These are phyloP conservation scores for Calocera viscosa DNA, from an alignment of 768 basidiomycete species.

Conservation along the genomic window DNA sequence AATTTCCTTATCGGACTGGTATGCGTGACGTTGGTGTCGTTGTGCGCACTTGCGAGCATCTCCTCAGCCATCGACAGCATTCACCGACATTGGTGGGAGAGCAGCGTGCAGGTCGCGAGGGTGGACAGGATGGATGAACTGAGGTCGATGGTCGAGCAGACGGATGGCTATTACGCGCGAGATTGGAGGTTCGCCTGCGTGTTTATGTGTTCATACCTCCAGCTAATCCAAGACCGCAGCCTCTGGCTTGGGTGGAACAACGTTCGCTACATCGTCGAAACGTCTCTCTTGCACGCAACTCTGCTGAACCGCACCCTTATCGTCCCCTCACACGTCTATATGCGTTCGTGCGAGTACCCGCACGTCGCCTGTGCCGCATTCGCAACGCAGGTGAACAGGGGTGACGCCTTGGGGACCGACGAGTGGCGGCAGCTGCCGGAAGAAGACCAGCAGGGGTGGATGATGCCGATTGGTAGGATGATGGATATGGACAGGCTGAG, in stretches of 20 bases:
- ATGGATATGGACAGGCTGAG: slow-evolving; percentile 14
- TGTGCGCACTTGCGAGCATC: background rate
- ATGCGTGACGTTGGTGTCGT: background rate
- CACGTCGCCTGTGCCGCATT: slow-evolving; percentile 14
- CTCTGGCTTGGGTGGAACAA: slow-evolving; percentile 40
- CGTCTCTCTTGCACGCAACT: slow-evolving; percentile 32
- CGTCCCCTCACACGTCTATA: slow-evolving; percentile 37
- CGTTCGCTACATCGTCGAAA: slow-evolving; percentile 40
- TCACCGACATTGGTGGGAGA: background rate
- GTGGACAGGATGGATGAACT: slow-evolving; percentile 26
- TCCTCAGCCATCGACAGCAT: background rate
- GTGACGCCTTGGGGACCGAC: slow-evolving; percentile 13
- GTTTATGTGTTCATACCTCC: background rate
- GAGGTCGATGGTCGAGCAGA: slow-evolving; percentile 26
- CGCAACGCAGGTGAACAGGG: slow-evolving; percentile 17
- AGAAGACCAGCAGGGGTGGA: slow-evolving; percentile 13
- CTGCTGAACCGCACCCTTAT: slow-evolving; percentile 35
- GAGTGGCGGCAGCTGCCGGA: slow-evolving; percentile 12
- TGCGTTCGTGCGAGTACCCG: slow-evolving; percentile 33
- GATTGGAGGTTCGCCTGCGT: slow-evolving; percentile 24
- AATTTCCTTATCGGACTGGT: background rate
- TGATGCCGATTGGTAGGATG: slow-evolving; percentile 16
- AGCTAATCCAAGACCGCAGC: slow-evolving; percentile 15
- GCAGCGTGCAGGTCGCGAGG: slow-evolving; percentile 8
- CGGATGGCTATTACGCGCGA: slow-evolving; percentile 35